phyloP scores from a whole-genome alignment of 2,329 filamentous ascomycete species.

The Myriosclerotinia curreyana region DNA sequence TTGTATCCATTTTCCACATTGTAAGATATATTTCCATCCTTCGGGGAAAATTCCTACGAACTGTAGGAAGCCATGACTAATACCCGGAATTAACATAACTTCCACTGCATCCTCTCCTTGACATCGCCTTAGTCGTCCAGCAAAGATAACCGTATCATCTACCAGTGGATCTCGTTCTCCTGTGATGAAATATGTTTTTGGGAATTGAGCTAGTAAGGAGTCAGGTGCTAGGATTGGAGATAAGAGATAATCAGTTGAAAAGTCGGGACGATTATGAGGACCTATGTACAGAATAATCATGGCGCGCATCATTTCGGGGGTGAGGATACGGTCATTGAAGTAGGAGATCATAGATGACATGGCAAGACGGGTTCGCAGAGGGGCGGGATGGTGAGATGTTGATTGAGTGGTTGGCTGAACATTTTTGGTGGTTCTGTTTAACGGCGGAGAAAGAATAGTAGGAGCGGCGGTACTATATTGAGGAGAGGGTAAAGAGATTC shows the following conservation, averaged over 20 bases:
- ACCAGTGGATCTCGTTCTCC: constrained; percentile 94
- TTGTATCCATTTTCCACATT: constrained; percentile 77
- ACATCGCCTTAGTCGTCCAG: constrained; percentile 79
- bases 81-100: constrained; percentile 80
- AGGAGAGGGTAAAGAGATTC: constrained; percentile 11
- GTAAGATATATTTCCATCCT: constrained; percentile 82
- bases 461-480: constrained; percentile 31
- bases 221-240: constrained; percentile 90
- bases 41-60: constrained; percentile 86
- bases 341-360: constrained; percentile 98
- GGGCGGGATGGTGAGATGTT: constrained; percentile 52
- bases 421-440: constrained; percentile 7
- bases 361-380: constrained; percentile 79
- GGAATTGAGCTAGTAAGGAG: constrained; percentile 76
- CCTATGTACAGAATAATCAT: constrained; percentile 99
- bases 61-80: constrained; percentile 91
- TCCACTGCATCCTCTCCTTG: constrained; percentile 74
- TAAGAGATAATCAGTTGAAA: constrained; percentile 84
- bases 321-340: constrained; percentile 91
- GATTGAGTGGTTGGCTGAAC: constrained; percentile 24
- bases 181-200: constrained; percentile 90
- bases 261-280: constrained; percentile 88
- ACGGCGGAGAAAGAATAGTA: constrained; percentile 28
- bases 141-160: constrained; percentile 96
- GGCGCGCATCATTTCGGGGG: constrained; percentile 96